These are phyloP conservation scores for Talaromyces wortmannii DNA, from an alignment of 495 filamentous ascomycete species.

Conservation along the genomic window DNA sequence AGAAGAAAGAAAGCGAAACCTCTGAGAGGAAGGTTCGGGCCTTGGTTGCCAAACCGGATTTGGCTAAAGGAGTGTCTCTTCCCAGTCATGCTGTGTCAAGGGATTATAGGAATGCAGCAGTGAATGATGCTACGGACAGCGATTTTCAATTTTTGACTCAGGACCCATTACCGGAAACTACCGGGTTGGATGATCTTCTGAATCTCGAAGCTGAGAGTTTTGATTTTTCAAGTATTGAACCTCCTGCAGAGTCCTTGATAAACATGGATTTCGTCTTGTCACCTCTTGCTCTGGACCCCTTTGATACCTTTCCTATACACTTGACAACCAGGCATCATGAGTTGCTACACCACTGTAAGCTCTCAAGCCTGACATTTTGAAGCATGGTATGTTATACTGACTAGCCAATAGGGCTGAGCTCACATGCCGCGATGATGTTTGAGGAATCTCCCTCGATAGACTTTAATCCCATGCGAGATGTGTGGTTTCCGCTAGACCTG, in stretches of 20 bases:
- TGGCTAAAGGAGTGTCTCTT: not conserved
- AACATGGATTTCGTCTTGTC: constrained; percentile 12
- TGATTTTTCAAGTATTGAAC: not conserved
- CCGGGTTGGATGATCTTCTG: not conserved
- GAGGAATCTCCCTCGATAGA: constrained; percentile 12
- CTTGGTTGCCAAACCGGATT: not conserved
- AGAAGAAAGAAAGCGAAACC: constrained; percentile 7
- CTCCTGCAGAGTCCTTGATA: constrained; percentile 8
- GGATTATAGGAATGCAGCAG: not conserved
- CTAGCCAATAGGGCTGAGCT: constrained; percentile 13
- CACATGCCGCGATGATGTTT: constrained; percentile 25
- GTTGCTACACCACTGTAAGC: constrained; percentile 19
- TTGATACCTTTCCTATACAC: constrained; percentile 20
- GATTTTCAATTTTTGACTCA: too few species aligned
- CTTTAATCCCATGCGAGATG: constrained; percentile 25
- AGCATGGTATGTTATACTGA: not conserved
- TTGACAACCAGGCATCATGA: constrained; percentile 20
- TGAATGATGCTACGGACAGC: too few species aligned
- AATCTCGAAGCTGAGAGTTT: not conserved
- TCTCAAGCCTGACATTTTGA: not conserved
- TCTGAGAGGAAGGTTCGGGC: not conserved
- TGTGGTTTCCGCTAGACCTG: constrained; percentile 24
- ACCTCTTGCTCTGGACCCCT: constrained; percentile 15
- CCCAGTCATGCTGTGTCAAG: not conserved
- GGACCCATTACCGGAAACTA: not conserved